These are phyloP conservation scores for Lasiosphaeria ovina DNA, from an alignment of 495 filamentous ascomycete genomes.

Conservation along the genomic window DNA sequence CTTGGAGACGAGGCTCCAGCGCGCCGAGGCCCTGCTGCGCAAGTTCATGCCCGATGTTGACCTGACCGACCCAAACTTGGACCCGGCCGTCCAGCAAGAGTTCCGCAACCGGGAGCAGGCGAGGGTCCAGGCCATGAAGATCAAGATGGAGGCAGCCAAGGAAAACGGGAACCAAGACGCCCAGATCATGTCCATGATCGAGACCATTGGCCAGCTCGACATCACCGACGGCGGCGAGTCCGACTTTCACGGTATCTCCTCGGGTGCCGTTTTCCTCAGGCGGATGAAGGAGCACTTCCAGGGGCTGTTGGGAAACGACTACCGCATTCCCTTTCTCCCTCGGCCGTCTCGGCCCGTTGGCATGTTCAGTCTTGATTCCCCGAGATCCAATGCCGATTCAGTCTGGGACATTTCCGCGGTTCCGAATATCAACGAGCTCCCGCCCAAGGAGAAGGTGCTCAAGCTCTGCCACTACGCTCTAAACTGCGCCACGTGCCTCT, in stretches of 20 bases:
- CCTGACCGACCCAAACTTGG: slow-evolving; percentile 76
- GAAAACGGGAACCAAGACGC: slow-evolving; percentile 59
- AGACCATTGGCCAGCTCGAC: slow-evolving; percentile 83
- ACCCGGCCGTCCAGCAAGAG: slow-evolving; percentile 62
- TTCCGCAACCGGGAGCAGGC: slow-evolving; percentile 49
- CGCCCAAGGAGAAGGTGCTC: slow-evolving; percentile 62
- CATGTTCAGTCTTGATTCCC: slow-evolving; percentile 62
- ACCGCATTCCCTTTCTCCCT: slow-evolving; percentile 48
- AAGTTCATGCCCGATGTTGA: slow-evolving; percentile 83
- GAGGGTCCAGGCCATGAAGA: slow-evolving; percentile 33
- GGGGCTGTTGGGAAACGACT: slow-evolving; percentile 58
- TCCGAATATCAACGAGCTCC: slow-evolving; percentile 65
- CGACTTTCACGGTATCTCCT: slow-evolving; percentile 94
- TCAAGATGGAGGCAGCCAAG: slow-evolving; percentile 27
- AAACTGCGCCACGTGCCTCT: slow-evolving; percentile 77
- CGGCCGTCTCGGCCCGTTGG: slow-evolving; percentile 38
- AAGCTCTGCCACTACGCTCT: slow-evolving; percentile 74
- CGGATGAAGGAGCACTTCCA: slow-evolving; percentile 80
- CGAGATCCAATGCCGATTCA: slow-evolving; percentile 55
- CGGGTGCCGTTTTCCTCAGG: slow-evolving; percentile 80
- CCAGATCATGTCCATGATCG: slow-evolving; percentile 91
- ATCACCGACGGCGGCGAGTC: slow-evolving; percentile 88
- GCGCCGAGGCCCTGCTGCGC: slow-evolving; percentile 76
- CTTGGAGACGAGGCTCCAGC: slow-evolving; percentile 77
- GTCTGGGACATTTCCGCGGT: slow-evolving; percentile 59